A percentile compares a stretch with the other conserved stretches of the same genome.
Conservation (phyloP, 495 filamentous ascomycete genomes). For the Tuber aestivum region DNA sequence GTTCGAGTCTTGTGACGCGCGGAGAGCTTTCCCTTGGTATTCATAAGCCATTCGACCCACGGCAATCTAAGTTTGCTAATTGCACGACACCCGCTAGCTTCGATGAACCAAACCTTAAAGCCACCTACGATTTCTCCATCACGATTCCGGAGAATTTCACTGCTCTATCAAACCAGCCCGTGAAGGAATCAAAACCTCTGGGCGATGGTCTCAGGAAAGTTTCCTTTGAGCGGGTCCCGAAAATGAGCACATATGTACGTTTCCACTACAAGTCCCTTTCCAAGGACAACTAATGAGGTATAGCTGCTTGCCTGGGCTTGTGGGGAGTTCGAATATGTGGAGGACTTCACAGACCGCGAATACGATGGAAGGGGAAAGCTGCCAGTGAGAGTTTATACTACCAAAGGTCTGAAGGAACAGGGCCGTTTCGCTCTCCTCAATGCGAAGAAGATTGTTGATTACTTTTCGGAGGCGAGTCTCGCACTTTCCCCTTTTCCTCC, state of each 20-base stretch:
- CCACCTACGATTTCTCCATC: conserved; percentile 86
- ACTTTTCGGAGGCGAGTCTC: conserved; percentile 68
- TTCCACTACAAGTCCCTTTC: background rate
- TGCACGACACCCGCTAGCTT: conserved; percentile 49
- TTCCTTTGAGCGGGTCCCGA: conserved; percentile 74
- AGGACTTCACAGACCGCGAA: conserved; percentile 76
- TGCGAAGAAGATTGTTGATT: conserved; percentile 82
- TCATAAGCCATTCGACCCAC: background rate
- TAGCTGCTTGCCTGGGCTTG: conserved; percentile 89
- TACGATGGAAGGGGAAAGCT: conserved; percentile 76
- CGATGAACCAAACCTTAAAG: conserved; percentile 95
- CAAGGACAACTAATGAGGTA: conserved; percentile 19
- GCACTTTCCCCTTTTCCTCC: background rate
- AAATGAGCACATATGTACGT: conserved; percentile 89
- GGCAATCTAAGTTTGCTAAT: conserved; percentile 3
- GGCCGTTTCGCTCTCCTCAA: conserved; percentile 79
- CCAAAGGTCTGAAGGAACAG: conserved; percentile 80
- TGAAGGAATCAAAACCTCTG: conserved; percentile 53
- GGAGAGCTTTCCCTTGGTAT: conserved; percentile 80
- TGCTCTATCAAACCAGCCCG: conserved; percentile 91
- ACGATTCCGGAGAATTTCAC: conserved; percentile 81
- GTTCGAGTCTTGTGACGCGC: conserved; percentile 93
- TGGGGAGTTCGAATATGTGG: conserved; percentile 93
- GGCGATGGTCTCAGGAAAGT: conserved; percentile 64
- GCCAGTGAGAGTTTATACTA: conserved; percentile 94